These are phyloP conservation scores for Fraxinus paxiana DNA, from an alignment of 305 asterid genomes.

Conservation along the genomic window DNA sequence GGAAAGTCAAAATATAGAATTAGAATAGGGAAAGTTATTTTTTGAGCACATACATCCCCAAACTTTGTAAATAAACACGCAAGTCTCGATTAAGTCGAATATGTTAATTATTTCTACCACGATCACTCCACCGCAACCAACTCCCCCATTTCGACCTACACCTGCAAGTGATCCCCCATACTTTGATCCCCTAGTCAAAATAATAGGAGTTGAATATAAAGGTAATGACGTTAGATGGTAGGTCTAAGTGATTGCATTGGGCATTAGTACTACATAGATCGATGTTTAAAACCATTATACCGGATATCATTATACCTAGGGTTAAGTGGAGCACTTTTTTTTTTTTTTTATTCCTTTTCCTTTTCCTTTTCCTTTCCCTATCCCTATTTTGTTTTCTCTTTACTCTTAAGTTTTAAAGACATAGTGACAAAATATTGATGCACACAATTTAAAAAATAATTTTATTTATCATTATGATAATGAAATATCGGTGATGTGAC, in stretches of 20 bases:
- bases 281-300: not conserved
- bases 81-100: not conserved
- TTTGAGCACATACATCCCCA: not conserved
- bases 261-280: not conserved
- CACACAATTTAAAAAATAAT: not conserved
- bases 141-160: not conserved
- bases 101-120: not conserved
- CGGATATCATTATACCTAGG: not conserved
- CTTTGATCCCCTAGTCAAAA: not conserved
- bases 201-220: not conserved
- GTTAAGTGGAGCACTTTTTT: not conserved
- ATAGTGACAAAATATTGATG: not conserved
- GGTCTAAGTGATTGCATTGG: not conserved
- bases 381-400: not conserved
- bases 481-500: not conserved
- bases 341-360: too few species aligned
- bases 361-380: too few species aligned
- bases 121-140: not conserved
- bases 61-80: not conserved
- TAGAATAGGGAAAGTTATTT: not conserved
- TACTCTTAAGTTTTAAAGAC: not conserved
- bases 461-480: too few species aligned
- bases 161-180: not conserved
- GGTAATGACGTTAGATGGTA: not conserved
- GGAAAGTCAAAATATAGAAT: not conserved